phyloP scores from a whole-genome alignment of 352 stramenopile genomes.

The Peronospora destructor region DNA sequence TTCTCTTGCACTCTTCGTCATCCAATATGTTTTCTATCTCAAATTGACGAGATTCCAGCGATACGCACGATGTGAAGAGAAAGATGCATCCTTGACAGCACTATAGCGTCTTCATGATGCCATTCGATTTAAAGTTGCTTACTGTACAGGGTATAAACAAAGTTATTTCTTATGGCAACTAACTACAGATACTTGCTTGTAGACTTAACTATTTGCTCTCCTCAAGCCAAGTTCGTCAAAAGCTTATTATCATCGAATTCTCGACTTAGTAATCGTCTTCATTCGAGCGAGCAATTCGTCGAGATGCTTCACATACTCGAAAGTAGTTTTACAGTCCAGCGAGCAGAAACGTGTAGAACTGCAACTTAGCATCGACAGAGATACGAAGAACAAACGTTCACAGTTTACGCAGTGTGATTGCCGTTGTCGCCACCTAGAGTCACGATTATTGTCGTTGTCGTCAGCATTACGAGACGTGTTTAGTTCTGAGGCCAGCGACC shows the following conservation, averaged over 20 bases:
- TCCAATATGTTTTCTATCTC: no score
- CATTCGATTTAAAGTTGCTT: no score
- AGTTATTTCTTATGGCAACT: no score
- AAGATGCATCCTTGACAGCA: no score
- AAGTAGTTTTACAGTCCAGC: conserved; percentile 40
- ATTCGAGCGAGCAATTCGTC: conserved; percentile 19
- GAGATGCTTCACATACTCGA: conserved; percentile 22
- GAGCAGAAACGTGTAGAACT: conserved; percentile 26
- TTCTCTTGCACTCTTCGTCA: no score
- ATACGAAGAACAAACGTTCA: conserved; percentile 20
- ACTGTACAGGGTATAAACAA: no score
- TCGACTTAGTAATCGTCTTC: conserved; percentile 7
- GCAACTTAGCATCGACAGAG: conserved; percentile 12
- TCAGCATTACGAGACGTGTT: background rate
- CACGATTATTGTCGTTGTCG: background rate
- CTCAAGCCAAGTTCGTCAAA: background rate
- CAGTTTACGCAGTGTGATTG: conserved; percentile 24
- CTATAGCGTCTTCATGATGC: no score
- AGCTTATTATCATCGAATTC: conserved; percentile 7
- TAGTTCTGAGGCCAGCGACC: background rate
- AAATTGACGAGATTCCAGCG: no score
- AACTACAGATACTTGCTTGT: no score
- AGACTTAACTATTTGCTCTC: no score
- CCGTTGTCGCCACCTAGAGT: conserved; percentile 13
- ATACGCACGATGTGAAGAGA: no score